These are phyloP conservation scores for Centrapalus pauciflorus DNA, from an alignment of 129 eudicot genomes.

Conservation along the genomic window DNA sequence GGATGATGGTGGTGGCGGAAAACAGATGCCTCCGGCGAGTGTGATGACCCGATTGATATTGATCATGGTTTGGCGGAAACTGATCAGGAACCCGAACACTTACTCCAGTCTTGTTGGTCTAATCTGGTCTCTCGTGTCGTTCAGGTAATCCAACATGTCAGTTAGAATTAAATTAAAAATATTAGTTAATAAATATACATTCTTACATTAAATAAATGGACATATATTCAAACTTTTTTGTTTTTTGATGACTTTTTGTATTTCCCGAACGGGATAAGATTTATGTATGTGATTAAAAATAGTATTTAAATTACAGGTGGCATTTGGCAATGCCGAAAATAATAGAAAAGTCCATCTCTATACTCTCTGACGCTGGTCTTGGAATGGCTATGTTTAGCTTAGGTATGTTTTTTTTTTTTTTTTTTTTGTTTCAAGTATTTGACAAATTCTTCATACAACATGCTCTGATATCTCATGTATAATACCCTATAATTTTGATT, in stretches of 20 bases:
- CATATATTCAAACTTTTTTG: not conserved
- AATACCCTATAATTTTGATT: too few relatives aligned
- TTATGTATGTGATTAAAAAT: not conserved
- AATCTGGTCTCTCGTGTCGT: constrained; percentile 75
- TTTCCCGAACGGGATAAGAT: constrained; percentile 26
- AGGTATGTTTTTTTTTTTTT: constrained; percentile 41
- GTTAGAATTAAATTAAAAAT: not conserved
- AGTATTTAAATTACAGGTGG: constrained; percentile 55
- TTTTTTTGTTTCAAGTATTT: too few relatives aligned
- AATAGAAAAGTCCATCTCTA: constrained; percentile 58
- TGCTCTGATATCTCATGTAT: too few relatives aligned
- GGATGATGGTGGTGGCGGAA: constrained; percentile 44
- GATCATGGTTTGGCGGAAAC: constrained; percentile 98
- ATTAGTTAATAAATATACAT: not conserved
- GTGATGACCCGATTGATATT: constrained; percentile 90
- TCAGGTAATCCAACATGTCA: constrained; percentile 42
- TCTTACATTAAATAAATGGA: not conserved
- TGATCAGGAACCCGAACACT: constrained; percentile 93
- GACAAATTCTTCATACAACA: too few relatives aligned
- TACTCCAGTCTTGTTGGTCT: constrained; percentile 91
- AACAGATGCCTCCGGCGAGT: constrained; percentile 94
- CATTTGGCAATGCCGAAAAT: constrained; percentile 80
- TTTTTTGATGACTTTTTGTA: not conserved
- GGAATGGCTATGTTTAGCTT: constrained; percentile 99
- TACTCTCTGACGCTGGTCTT: constrained; percentile 95